Conservation (phyloP, 169 alveolate genomes). For the Plasmodium cynomolgi region DNA sequence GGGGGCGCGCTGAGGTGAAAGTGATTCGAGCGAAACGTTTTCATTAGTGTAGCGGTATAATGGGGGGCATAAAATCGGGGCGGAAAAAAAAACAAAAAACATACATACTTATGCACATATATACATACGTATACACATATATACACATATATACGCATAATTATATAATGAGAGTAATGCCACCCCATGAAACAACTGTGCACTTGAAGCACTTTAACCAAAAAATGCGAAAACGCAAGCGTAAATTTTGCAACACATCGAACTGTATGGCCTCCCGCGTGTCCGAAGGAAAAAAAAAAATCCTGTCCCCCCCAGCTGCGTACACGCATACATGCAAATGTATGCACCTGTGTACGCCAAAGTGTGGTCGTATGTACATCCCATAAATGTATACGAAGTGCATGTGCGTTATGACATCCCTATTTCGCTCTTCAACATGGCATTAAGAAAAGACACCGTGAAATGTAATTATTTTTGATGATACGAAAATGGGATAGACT, state of each 20-base stretch:
- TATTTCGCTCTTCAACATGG: neutral
- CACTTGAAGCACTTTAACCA: neutral
- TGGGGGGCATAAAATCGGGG: neutral
- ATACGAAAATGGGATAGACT: neutral
- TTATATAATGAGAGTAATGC: neutral
- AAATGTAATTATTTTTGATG: neutral
- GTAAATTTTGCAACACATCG: neutral
- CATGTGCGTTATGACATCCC: neutral
- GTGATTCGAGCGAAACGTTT: neutral
- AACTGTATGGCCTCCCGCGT: neutral
- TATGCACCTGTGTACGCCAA: neutral
- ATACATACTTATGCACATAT: neutral
- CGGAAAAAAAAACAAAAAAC: neutral
- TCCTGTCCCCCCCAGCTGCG: neutral
- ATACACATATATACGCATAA: neutral
- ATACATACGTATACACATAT: neutral
- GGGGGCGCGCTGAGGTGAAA: neutral
- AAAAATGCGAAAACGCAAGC: neutral
- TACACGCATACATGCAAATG: neutral
- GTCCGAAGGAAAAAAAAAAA: neutral
- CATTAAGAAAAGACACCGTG: neutral
- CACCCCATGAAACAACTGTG: neutral
- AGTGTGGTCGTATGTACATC: neutral
- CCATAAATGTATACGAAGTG: neutral
- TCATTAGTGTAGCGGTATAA: neutral